Evolutionary conservation across 2,329 filamentous ascomycete genomes (phyloP), one percentile per base, ranked within the genome.

Genomic region (Penicillium paneum): DNA sequence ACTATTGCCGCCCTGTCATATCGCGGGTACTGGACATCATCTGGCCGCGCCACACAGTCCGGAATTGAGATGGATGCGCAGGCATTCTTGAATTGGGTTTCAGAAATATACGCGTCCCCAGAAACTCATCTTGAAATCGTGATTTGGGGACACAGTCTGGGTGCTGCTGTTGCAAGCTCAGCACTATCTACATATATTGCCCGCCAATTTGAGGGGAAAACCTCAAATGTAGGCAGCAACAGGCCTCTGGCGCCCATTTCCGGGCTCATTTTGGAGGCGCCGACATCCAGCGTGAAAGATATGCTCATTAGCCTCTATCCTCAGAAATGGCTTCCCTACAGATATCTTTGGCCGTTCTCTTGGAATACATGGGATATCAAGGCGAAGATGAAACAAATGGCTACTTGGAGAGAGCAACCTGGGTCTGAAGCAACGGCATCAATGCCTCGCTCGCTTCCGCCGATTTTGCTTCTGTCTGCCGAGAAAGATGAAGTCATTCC

Each of bases 101-200:
- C 76, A 4, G 65, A 79, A 17, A 71, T 64, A 0, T 75, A 79
- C 47, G 21, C 48, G 0, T 21, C 55, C 4, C 57, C 57, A n/a
- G 40, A 59, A 13, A 61, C 48, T 1, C 51, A 67, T 32, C 59
- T 68, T 1, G 59, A 63, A 31, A 56, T 90, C 1, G 65, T 91
- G 1, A 72, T 92, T 11, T 92, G 89, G 88, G 89, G 89, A 0
- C 89, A 92, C 69, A 90, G 86, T 59, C 84, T 92, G 50, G 89
- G 90, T 1, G 83, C 85, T 26, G 89, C 86, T 1, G 82, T 92
- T 39, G 88, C 86, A 12, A 85, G 84, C 15, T 84, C 82, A 47
- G 79, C 86, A 2, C 80, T 83, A 13, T 79, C 75, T 2, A 64
- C 61, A 28, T 71, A 77, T 71, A 57, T 75, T 77, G 50, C 56